A percentile compares a stretch with the other conserved stretches of the same genome.
phyloP scores from a whole-genome alignment of 495 filamentous ascomycete genomes.

The Penicillium diatomitis region DNA sequence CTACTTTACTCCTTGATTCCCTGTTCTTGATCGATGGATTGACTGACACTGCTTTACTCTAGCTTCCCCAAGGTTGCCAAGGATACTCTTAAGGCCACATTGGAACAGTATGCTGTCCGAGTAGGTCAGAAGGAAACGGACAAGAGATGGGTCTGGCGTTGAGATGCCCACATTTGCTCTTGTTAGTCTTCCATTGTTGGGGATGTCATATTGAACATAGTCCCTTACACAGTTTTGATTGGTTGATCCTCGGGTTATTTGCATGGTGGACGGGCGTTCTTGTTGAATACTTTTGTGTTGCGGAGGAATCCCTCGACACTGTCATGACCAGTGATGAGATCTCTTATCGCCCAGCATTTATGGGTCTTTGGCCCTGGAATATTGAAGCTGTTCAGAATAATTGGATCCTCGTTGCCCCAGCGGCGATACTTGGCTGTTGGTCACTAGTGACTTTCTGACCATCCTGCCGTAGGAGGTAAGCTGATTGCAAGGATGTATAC shows the following conservation, averaged over 20 bases:
- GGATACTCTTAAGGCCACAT: conserved; percentile 60
- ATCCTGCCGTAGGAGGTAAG: too few relatives aligned
- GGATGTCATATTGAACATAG: not conserved
- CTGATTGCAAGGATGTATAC: too few relatives aligned
- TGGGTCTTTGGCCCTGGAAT: too few relatives aligned
- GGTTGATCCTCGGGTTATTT: too few relatives aligned
- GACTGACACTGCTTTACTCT: not conserved
- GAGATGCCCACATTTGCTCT: not conserved
- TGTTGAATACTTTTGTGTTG: too few relatives aligned
- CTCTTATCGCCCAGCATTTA: too few relatives aligned
- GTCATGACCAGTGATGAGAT: not conserved
- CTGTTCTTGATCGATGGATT: conserved; percentile 1
- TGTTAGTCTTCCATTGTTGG: not conserved
- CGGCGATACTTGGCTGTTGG: too few relatives aligned
- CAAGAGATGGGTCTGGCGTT: conserved; percentile 52
- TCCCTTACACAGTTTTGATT: too few relatives aligned
- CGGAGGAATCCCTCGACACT: not conserved
- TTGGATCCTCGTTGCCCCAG: too few relatives aligned
- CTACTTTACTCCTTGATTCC: not conserved
- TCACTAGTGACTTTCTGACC: too few relatives aligned
- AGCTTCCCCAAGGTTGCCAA: conserved; percentile 66
- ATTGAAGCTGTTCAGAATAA: too few relatives aligned
- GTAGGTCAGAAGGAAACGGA: conserved; percentile 53
- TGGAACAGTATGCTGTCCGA: conserved; percentile 59
- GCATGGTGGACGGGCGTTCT: too few relatives aligned